Evolutionary conservation across 495 filamentous ascomycete genomes (phyloP).

Genomic region (Pyrenula aspistea): DNA sequence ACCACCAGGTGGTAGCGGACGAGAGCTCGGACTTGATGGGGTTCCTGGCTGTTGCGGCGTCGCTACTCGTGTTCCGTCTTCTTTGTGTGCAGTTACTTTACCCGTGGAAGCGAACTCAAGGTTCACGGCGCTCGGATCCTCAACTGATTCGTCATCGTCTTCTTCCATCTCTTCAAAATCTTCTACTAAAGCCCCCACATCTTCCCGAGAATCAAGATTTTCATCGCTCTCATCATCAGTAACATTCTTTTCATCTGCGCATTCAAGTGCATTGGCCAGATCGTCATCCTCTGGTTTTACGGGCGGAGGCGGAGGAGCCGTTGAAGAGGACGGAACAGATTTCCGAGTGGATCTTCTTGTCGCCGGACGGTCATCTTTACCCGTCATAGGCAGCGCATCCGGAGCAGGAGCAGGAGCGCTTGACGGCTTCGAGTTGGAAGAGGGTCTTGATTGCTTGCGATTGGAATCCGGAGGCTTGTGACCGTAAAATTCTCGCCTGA

Average conservation of each 20-base stretch:
- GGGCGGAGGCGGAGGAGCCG: conserved; percentile 34
- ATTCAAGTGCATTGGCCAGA: conserved; percentile 60
- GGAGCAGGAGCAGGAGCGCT: conserved; percentile 10
- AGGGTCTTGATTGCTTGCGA: conserved; percentile 13
- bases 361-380: conserved; percentile 30
- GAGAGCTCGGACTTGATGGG: conserved; percentile 27
- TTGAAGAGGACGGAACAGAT: conserved; percentile 32
- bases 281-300: conserved; percentile 41
- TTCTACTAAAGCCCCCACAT: conserved; percentile 76
- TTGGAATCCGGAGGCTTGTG: conserved; percentile 3
- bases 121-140: conserved; percentile 82
- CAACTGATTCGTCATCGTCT: conserved; percentile 39
- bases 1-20: conserved; percentile 21
- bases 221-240: conserved; percentile 64
- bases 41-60: conserved; percentile 58
- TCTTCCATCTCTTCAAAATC: conserved; percentile 85
- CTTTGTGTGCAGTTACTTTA: conserved; percentile 91
- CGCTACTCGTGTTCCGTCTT: conserved; percentile 82
- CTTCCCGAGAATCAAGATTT: conserved; percentile 54
- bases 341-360: conserved; percentile 42
- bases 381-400: conserved; percentile 6
- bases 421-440: conserved; percentile 7
- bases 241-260: conserved; percentile 81
- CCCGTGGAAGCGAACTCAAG: conserved; percentile 84
- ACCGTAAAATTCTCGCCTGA: not conserved